phyloP scores from a whole-genome alignment of 495 filamentous ascomycete genomes.

The Podospora didyma region DNA sequence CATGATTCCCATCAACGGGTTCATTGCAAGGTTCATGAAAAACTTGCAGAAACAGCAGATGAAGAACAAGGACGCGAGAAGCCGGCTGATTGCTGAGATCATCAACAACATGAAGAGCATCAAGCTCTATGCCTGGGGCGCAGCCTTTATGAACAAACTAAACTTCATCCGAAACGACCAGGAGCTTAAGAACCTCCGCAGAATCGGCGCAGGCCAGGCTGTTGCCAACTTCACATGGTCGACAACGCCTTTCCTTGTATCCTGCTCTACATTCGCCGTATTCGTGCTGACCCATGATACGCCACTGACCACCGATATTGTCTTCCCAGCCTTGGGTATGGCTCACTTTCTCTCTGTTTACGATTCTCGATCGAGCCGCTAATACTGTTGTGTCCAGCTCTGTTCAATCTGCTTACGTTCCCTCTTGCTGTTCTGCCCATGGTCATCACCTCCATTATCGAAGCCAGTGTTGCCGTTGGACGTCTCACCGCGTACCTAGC shows the following conservation, averaged over 20 bases:
- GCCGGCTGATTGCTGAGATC: constrained; percentile 93
- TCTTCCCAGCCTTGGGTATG: constrained; percentile 76
- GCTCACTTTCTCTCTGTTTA: constrained; percentile 10
- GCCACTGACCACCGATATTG: constrained; percentile 88
- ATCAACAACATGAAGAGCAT: constrained; percentile 99
- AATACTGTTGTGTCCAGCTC: constrained; percentile 29
- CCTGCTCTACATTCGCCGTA: constrained; percentile 92
- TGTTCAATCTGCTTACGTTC: constrained; percentile 94
- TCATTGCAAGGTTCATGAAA: constrained; percentile 92
- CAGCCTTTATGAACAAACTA: constrained; percentile 94
- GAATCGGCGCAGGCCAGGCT: constrained; percentile 90
- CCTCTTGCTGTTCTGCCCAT: constrained; percentile 92
- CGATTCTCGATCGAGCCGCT: constrained; percentile 3
- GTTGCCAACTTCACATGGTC: constrained; percentile 98
- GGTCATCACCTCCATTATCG: constrained; percentile 95
- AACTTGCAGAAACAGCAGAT: constrained; percentile 92
- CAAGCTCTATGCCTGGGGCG: constrained; percentile 97
- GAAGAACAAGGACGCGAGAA: constrained; percentile 97
- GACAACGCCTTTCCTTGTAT: constrained; percentile 98
- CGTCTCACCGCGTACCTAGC: constrained; percentile 82
- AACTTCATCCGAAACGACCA: constrained; percentile 92
- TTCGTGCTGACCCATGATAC: constrained; percentile 78
- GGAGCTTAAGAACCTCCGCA: constrained; percentile 91
- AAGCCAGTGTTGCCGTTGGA: constrained; percentile 87
- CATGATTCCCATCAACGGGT: constrained; percentile 95